Base-by-base conservation (phyloP, 805 yeast genomes). In the Metschnikowia picachoensis region DNA sequence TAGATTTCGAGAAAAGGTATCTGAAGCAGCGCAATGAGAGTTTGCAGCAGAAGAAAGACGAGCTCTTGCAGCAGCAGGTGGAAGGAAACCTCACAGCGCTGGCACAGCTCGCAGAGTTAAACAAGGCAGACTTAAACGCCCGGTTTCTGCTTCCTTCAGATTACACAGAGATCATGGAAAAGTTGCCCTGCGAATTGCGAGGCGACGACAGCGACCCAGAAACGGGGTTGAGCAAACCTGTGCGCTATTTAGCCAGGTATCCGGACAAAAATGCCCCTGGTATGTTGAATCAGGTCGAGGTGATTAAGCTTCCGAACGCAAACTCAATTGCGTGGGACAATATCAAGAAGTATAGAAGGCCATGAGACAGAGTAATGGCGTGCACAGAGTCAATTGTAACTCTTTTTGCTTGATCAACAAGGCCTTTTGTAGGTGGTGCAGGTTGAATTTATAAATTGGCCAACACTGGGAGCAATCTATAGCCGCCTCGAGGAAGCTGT, bases 241-340 rank as follows among this genome's bases (percentile, higher is more conserved):
- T 72, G n/a, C 62, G 68, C 33, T 62, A 62, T 43, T 52, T 62
- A 25, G 57, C 66, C 3, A 52, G 64, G 16, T 60, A 60, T 43
- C 61, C 71, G 1, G 72, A 68, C 41, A 44, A 51, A 8, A 50
- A 51, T 16, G 63, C 65, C 37, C 67, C 74, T 0, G 70, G 68
- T 38, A 39, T 60, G 10, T 59, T 70, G 41, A 68, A 64, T 39
- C 67, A 64, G 49, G 55, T 70, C 30, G 77, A 72, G 48, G 60
- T 72, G 12, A 55, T 72, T 14, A 70, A 69, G 55, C 60, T 72
- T 35, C 77, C 77, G 2, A 72, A 72, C 52, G 66, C 73, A 33
- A 72, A 72, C 48, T 56, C 67, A 12, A 44, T 72, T 35, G 77
- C 69, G 3, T 72, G 77, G 77, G 76, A 70, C 45, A 72, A 72